Evolutionary conservation across 169 alveolate species (phyloP), one percentile per base, ranked within the genome.

Genomic region (Toxoplasma gondii): DNA sequence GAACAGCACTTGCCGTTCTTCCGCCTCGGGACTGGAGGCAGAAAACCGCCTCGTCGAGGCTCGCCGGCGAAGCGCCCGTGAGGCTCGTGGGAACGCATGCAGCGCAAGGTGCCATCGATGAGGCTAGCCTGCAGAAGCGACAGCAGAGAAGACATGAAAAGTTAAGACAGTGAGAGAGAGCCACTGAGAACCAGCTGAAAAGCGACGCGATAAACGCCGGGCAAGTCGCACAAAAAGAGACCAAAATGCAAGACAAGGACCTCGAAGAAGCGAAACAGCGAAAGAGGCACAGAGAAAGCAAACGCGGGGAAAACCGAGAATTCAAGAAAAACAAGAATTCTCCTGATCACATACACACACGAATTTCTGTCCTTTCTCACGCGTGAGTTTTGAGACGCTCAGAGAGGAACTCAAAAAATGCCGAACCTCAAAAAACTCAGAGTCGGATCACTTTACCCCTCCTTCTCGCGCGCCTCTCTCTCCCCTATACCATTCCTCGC

Each of bases 61-160:
- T 74, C 84, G 39, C 84, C 84, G n/a, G 84, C 84, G 44, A 74
- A 74, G 44, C 84, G 84, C 16, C 84, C 84, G 84, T 74, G 84
- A 17, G 84, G 84, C 84, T 74, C 45, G 49, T 74, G 49, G 44
- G 84, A 31, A 17, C 84, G 84, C 84, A 74, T 22, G 84, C 84
- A 74, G 0, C 84, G 84, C 84, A 74, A n/a, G 0, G 84, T 36
- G 39, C 43, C 84, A 1, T 74, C 84, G 84, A 74, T 36, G 22
- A 74, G 39, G 84, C 84, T 74, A 27, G 84, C 43, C 84, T 74
- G 84, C 38, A 74, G 84, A 1, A 36, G 5, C 31, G 45, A n/a
- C n/a, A 74, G 27, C 9, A 19, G 22, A 1, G 31, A 64, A 64
- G 31, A 64, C 7, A 64, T 31, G n/a, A 31, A 31, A 19, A 64